phyloP scores from a whole-genome alignment of 495 filamentous ascomycete species.

The Talaromyces wortmannii region DNA sequence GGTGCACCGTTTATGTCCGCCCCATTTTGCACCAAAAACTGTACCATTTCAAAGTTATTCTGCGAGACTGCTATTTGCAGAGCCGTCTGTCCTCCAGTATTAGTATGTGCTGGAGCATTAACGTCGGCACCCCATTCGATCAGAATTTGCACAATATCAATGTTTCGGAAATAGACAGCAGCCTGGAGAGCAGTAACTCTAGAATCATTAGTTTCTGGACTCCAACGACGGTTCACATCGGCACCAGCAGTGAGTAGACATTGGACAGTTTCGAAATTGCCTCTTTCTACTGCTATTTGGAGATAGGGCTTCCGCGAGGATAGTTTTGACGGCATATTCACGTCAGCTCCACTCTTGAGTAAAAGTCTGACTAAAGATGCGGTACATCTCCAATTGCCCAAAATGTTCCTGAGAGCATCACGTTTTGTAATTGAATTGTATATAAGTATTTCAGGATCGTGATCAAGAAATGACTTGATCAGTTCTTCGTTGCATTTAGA shows the following conservation, averaged over 20 bases:
- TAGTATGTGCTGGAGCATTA: slow-evolving; percentile 4
- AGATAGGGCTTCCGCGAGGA: not conserved
- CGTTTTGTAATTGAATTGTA: not conserved
- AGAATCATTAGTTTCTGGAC: not conserved
- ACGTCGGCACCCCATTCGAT: slow-evolving; percentile 8
- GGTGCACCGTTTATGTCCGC: not conserved
- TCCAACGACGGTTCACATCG: slow-evolving; percentile 15
- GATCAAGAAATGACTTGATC: not conserved
- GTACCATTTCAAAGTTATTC: not conserved
- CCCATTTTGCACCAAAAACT: not conserved
- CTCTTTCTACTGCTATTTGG: not conserved
- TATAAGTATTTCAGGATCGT: not conserved
- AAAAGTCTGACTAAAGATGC: not conserved
- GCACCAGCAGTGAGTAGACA: slow-evolving; percentile 5
- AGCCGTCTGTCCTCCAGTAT: not conserved
- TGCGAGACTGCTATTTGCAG: not conserved
- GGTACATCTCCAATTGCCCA: not conserved
- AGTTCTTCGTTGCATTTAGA: slow-evolving; percentile 1
- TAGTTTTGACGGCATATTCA: not conserved
- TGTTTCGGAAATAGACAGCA: slow-evolving; percentile 9
- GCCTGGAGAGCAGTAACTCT: slow-evolving; percentile 10
- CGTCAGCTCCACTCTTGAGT: not conserved
- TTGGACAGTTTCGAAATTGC: not conserved
- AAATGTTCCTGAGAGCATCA: not conserved
- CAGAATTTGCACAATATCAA: slow-evolving; percentile 4